Conservation (phyloP, 78 protist genomes). For the Dictyostelium purpureum region DNA sequence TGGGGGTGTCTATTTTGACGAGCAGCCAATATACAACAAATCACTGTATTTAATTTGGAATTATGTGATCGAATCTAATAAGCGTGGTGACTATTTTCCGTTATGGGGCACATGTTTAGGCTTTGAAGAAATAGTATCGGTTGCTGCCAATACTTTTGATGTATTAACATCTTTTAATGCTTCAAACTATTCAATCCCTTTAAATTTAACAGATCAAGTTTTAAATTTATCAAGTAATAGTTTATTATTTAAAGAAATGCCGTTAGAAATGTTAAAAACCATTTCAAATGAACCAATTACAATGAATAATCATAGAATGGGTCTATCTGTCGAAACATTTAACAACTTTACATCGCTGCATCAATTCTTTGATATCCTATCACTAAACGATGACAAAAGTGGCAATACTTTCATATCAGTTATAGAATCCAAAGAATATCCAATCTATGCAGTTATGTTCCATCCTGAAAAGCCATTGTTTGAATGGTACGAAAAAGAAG, state of each 20-base stretch:
- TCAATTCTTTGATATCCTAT: conserved; percentile 55
- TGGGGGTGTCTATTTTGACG: conserved; percentile 70
- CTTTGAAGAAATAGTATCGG: conserved; percentile 81
- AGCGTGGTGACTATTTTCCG: conserved; percentile 77
- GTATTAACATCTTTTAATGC: conserved; percentile 71
- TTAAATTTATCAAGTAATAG: not conserved
- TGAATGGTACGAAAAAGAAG: conserved; percentile 67
- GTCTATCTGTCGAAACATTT: conserved; percentile 62
- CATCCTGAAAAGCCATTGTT: conserved; percentile 90
- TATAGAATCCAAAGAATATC: conserved; percentile 81
- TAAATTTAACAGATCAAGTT: conserved; percentile 57
- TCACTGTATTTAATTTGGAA: conserved; percentile 31
- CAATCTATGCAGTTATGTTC: conserved; percentile 89
- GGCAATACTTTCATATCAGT: conserved; percentile 82
- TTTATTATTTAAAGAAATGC: conserved; percentile 13
- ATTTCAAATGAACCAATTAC: conserved; percentile 59
- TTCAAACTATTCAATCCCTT: conserved; percentile 71
- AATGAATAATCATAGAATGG: conserved; percentile 85
- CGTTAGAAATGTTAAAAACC: not conserved
- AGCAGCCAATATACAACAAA: conserved; percentile 11
- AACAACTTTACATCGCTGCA: not conserved
- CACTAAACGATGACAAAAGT: conserved; percentile 75
- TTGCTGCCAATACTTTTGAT: conserved; percentile 29
- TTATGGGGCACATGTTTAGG: conserved; percentile 95
- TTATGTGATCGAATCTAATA: conserved; percentile 6